A percentile compares a stretch with the other conserved stretches of the same genome.
phyloP scores from a whole-genome alignment of 768 basidiomycete genomes.

The Lentinula sp. region DNA sequence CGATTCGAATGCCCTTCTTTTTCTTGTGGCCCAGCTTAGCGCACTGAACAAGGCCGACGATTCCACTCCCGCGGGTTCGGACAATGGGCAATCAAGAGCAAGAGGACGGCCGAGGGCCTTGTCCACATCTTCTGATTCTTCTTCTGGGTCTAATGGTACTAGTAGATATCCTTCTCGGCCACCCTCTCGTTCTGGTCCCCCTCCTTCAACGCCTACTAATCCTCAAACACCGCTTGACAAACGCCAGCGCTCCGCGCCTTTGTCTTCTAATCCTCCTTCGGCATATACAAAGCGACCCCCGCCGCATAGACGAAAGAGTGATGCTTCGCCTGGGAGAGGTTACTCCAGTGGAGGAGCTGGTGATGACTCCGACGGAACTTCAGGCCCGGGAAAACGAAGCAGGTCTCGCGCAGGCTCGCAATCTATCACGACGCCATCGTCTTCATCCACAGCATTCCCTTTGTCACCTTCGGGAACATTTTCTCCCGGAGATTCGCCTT shows the following conservation, averaged over 20 bases:
- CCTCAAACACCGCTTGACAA: constrained; percentile 2
- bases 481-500: constrained; percentile 19
- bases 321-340: constrained; percentile 30
- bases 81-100: constrained; percentile 20
- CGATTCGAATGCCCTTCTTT: constrained; percentile 18
- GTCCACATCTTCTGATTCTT: constrained; percentile 32
- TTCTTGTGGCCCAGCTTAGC: constrained; percentile 56
- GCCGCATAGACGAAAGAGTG: constrained; percentile 63
- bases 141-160: constrained; percentile 46
- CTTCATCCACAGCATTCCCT: constrained; percentile 14
- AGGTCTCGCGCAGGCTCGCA: constrained; percentile 63
- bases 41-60: constrained; percentile 23
- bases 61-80: constrained; percentile 28
- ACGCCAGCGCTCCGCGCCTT: constrained; percentile 66
- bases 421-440: constrained; percentile 48
- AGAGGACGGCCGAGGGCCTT: constrained; percentile 43
- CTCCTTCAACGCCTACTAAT: not conserved
- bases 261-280: constrained; percentile 56
- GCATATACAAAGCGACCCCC: constrained; percentile 75
- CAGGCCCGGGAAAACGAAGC: not conserved
- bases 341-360: constrained; percentile 33
- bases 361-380: constrained; percentile 72
- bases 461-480: constrained; percentile 2
- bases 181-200: not conserved
- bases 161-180: constrained; percentile 56